phyloP scores from a whole-genome alignment of 2,329 filamentous ascomycete species.

The Phaeomoniella chlamydospora region DNA sequence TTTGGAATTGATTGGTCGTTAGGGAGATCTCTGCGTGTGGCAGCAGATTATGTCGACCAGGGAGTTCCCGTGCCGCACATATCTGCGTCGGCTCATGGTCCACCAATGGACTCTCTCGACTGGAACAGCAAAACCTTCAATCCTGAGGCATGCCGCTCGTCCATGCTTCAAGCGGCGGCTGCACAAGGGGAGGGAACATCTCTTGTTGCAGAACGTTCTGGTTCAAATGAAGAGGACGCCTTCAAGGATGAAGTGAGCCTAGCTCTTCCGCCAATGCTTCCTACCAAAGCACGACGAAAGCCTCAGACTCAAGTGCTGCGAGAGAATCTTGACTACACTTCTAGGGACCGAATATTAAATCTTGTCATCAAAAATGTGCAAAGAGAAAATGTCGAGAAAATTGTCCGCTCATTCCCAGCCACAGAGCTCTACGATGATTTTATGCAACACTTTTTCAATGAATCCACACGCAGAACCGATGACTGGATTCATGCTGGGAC shows the following conservation, averaged over 20 bases:
- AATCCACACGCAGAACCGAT: conserved; percentile 12
- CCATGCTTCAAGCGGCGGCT: background rate
- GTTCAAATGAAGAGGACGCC: background rate
- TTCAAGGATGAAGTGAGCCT: background rate
- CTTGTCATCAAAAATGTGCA: conserved; percentile 35
- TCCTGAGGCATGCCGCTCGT: background rate
- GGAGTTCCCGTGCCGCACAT: background rate
- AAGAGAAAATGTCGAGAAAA: conserved; percentile 36
- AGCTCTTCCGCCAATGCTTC: background rate
- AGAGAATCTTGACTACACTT: background rate
- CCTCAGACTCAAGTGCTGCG: background rate
- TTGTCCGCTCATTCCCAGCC: conserved; percentile 28
- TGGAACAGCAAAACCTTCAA: background rate
- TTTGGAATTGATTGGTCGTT: background rate
- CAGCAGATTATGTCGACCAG: background rate
- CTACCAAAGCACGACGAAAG: background rate
- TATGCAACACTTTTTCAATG: conserved; percentile 21
- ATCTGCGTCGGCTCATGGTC: background rate
- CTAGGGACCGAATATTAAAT: conserved; percentile 4
- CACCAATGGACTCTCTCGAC: background rate
- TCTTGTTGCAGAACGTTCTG: background rate
- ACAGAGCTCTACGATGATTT: conserved; percentile 23
- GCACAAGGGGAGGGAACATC: background rate
- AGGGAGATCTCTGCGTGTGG: background rate
- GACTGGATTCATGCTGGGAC: conserved; percentile 23